Conservation (phyloP, 208 protist genomes). For the Sergeia podlipaevii region DNA sequence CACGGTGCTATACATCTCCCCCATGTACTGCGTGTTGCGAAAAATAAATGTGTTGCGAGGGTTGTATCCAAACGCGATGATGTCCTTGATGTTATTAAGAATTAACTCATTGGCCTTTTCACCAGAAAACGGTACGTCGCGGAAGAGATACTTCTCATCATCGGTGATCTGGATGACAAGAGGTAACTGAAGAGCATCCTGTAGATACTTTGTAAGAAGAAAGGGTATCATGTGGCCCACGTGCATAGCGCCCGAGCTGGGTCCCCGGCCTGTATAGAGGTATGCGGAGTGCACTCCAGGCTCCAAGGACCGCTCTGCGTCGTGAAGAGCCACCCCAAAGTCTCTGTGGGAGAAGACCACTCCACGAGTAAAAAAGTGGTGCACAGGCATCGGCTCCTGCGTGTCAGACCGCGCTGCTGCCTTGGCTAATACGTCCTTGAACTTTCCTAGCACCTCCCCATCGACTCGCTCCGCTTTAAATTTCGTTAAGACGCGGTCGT, state of each 20-base stretch:
- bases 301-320: conserved; percentile 60
- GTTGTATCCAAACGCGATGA: conserved; percentile 99
- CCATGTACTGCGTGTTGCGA: conserved; percentile 97
- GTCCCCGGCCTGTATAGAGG: conserved; percentile 99
- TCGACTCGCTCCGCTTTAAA: conserved; percentile 78
- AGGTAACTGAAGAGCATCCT: conserved; percentile 97
- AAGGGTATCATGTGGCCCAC: conserved; percentile 99
- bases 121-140: conserved; percentile 86
- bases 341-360: conserved; percentile 98
- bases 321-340: conserved; percentile 91
- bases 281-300: conserved; percentile 90
- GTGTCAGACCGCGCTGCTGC: conserved; percentile 1
- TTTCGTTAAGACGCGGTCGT: conserved; percentile 70
- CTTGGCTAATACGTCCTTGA: conserved; percentile 28
- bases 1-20: conserved; percentile 95
- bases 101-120: conserved; percentile 77
- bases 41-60: conserved; percentile 99
- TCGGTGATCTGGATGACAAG: conserved; percentile 99
- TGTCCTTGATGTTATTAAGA: conserved; percentile 98
- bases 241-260: conserved; percentile 96
- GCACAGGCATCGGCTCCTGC: conserved; percentile 24
- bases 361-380: conserved; percentile 93
- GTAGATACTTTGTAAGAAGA: conserved; percentile 97
- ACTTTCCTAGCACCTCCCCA: conserved; percentile 19
- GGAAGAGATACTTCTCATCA: conserved; percentile 99